Evolutionary conservation across 129 eudicot genomes (phyloP).

Genomic region (Gnaphalium uliginosum): DNA sequence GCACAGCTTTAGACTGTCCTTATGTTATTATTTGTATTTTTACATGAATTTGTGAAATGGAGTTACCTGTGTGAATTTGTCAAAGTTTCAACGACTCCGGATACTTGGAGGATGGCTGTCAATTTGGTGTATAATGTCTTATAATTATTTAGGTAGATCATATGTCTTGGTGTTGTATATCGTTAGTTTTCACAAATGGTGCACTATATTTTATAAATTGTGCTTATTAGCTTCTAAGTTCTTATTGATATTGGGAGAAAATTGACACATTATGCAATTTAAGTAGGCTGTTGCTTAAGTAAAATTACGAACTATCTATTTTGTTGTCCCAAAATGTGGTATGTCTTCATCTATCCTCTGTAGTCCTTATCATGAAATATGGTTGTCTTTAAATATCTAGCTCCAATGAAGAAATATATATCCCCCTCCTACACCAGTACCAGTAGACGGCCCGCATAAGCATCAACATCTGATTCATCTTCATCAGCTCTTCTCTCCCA

Average conservation of each 20-base stretch:
- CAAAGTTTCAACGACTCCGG: background rate
- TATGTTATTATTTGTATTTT: constrained; percentile 3
- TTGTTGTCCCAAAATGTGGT: constrained; percentile 13
- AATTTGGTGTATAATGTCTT: background rate
- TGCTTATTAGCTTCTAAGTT: constrained; percentile 12
- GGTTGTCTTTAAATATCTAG: constrained; percentile 6
- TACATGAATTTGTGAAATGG: constrained; percentile 10
- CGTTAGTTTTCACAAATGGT: constrained; percentile 1
- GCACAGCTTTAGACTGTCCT: background rate
- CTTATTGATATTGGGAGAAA: constrained; percentile 15
- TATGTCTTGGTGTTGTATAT: background rate
- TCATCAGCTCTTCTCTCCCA: constrained; percentile 42
- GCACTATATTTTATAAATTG: background rate
- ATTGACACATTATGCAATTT: constrained; percentile 1
- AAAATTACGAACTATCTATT: constrained; percentile 7
- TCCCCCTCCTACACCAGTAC: constrained; percentile 73
- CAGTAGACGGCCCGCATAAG: constrained; percentile 69
- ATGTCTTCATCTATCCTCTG: background rate
- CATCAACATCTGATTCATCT: constrained; percentile 39
- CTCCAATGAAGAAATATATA: constrained; percentile 45
- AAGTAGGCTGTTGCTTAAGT: constrained; percentile 18
- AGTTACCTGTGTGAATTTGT: background rate
- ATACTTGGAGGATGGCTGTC: background rate
- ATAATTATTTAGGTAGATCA: background rate
- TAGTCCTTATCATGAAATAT: constrained; percentile 22